These are phyloP conservation scores for Crataegus laevigata DNA, from an alignment of 306 rosid species.

Conservation along the genomic window DNA sequence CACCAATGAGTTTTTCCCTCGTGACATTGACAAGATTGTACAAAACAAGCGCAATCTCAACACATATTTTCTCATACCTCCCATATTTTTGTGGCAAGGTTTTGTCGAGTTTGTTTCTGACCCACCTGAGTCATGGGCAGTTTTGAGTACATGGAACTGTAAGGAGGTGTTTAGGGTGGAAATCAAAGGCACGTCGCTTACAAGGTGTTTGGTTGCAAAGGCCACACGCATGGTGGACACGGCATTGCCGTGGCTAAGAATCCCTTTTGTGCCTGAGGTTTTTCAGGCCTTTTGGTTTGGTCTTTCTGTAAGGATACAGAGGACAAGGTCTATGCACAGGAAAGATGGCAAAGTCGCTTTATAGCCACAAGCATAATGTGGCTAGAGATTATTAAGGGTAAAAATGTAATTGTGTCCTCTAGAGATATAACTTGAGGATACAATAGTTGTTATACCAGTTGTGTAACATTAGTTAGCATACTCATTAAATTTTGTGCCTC, in stretches of 20 bases:
- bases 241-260: slow-evolving; percentile 51
- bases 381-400: slow-evolving; percentile 32
- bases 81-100: slow-evolving; percentile 43
- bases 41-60: slow-evolving; percentile 53
- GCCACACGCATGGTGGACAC: slow-evolving; percentile 43
- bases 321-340: slow-evolving; percentile 47
- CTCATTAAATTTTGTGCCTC: no score
- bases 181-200: slow-evolving; percentile 49
- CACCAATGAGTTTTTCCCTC: slow-evolving; percentile 65
- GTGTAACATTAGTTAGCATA: no score
- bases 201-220: slow-evolving; percentile 27
- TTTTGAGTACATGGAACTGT: slow-evolving; percentile 66
- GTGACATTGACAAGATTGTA: slow-evolving; percentile 58
- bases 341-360: slow-evolving; percentile 41
- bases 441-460: no score
- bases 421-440: no score
- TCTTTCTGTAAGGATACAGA: slow-evolving; percentile 60
- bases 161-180: slow-evolving; percentile 55
- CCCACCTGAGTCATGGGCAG: slow-evolving; percentile 63
- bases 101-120: slow-evolving; percentile 26
- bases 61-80: slow-evolving; percentile 57
- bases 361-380: slow-evolving; percentile 53
- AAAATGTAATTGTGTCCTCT: no score
- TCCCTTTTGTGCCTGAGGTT: slow-evolving; percentile 59
- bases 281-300: slow-evolving; percentile 66